Base-by-base conservation (phyloP, 164 flowering plant genomes). In the Umbilicus rupestris region DNA sequence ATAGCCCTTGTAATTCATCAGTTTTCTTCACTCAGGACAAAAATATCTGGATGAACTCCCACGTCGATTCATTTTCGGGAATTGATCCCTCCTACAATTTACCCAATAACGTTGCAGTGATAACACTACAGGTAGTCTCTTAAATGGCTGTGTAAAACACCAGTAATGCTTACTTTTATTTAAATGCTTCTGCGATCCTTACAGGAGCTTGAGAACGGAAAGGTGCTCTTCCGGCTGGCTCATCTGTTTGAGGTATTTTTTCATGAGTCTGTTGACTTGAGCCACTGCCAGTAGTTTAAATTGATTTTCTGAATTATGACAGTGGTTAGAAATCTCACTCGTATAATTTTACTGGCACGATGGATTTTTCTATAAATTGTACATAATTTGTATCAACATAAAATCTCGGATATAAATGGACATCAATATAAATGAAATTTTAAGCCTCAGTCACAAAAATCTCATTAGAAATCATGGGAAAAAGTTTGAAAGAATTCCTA, bases 171-270 rank as follows among this genome's bases (percentile, higher is more conserved):
- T 37, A 35, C 11, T 35, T 29, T 19, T 19, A 41, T 63, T 19
- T 37, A 39, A 20, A 1, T 62, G 17, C 39, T 64, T 42, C 33
- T 12, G 12, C 11, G 39, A 67, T 47, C 50, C 57, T 45, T 73
- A 46, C 84, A 94, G 97, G 96, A 89, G 70, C 88, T 92, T 69
- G 84, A 84, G 50, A 84, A 79, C 77, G 90, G 96, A 69, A 83
- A 79, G 66, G 84, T 87, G 57, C 97, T 95, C 62, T 84, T 95
- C 62, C 92, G 97, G 41, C 73, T 95, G 66, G 99, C 99, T 7
- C 97, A 95, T 80, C 65, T 95, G 71, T 95, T 79, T 42, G 96
- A 95, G 99, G 99, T 93, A 52, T 63, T 28, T 14, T 66, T 67
- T 67, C 58, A 15, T 11, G 14, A 24, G 15, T 55, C 60, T 55